Conservation (phyloP, 345 rosid genomes). For the Stellera chamaejasme region DNA sequence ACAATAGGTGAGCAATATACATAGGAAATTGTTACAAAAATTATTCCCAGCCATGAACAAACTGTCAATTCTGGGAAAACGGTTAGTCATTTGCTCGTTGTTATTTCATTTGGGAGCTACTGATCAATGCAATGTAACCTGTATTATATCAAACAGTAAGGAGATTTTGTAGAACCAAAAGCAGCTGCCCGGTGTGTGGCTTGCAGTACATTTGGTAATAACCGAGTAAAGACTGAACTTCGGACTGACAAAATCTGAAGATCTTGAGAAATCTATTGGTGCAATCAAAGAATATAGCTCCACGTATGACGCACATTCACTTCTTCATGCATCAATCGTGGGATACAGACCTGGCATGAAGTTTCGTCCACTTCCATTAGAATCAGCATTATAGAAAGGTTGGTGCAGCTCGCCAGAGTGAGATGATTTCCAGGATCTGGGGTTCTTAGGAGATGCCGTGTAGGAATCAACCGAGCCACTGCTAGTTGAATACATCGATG, state of each 20-base stretch:
- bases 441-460: constrained; percentile 34
- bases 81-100: constrained; percentile 17
- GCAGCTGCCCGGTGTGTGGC: constrained; percentile 7
- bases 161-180: constrained; percentile 2
- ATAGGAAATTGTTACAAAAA: no score
- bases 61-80: constrained; percentile 12
- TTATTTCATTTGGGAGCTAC: constrained; percentile 18
- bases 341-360: constrained; percentile 47
- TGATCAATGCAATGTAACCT: constrained; percentile 28
- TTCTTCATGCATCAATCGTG: constrained; percentile 24
- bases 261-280: constrained; percentile 5
- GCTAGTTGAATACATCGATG: constrained; percentile 38
- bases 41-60: neutral
- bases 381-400: constrained; percentile 42
- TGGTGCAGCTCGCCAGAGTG: constrained; percentile 65
- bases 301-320: constrained; percentile 1
- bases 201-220: constrained; percentile 1
- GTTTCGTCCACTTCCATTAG: constrained; percentile 46
- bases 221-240: constrained; percentile 5
- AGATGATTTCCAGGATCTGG: constrained; percentile 46
- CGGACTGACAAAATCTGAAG: constrained; percentile 4
- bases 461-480: constrained; percentile 40
- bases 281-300: constrained; percentile 16
- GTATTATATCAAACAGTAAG: constrained; percentile 8
- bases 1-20: neutral